Conservation (phyloP, 345 rosid genomes). For the Rubroshorea leprosula region DNA sequence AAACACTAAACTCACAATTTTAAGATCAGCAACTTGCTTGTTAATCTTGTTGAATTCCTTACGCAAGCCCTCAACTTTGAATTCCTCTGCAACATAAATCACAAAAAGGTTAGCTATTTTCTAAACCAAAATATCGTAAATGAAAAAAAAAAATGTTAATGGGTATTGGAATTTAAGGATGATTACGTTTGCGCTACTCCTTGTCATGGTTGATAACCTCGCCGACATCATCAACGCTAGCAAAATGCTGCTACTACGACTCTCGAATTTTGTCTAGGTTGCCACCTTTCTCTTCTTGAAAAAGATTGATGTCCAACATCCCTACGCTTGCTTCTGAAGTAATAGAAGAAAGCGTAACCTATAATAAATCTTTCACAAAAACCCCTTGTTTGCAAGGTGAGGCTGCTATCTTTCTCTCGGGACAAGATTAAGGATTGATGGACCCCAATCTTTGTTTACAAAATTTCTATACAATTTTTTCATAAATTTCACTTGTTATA, state of each 20-base stretch:
- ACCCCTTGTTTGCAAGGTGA: no score
- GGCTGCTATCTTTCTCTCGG: no score
- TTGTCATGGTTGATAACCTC: constrained; percentile 49
- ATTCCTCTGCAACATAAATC: constrained; percentile 32
- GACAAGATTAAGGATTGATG: no score
- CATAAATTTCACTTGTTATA: no score
- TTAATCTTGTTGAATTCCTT: constrained; percentile 46
- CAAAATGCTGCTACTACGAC: constrained; percentile 49
- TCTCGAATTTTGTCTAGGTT: constrained; percentile 44
- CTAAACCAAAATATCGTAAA: neutral
- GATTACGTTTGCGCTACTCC: constrained; percentile 49
- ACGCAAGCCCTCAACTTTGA: constrained; percentile 38
- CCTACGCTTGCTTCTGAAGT: no score
- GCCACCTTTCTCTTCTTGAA: constrained; percentile 42
- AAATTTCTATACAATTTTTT: no score
- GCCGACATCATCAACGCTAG: constrained; percentile 37
- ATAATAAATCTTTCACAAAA: no score
- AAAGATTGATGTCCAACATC: constrained; percentile 54
- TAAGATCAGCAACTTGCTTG: constrained; percentile 43
- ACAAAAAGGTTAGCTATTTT: neutral
- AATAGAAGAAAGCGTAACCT: no score
- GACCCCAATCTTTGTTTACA: no score
- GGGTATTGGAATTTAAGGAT: neutral
- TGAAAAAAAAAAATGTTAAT: no score
- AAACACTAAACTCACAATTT: constrained; percentile 39